A percentile compares a stretch with the other conserved stretches of the same genome.
phyloP scores from a whole-genome alignment of 75 land plant species.

The Cupressus sempervirens region DNA sequence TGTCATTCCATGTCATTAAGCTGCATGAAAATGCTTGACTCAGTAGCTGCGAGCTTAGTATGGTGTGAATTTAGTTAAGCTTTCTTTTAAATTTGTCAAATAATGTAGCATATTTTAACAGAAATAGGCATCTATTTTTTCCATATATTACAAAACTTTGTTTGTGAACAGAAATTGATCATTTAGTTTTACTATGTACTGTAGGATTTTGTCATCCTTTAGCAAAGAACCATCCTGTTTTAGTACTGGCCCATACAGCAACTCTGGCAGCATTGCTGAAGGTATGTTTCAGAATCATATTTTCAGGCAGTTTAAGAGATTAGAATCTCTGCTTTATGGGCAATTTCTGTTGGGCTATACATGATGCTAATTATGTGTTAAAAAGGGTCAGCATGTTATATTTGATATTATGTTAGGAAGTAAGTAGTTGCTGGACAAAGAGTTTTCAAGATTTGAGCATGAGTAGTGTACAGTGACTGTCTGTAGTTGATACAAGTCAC shows the following conservation, averaged over 20 bases:
- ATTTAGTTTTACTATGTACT: neutral
- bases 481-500: neutral
- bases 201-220: constrained; percentile 43
- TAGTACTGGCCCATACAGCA: constrained; percentile 25
- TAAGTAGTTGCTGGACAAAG: neutral
- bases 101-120: neutral
- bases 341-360: neutral
- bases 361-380: neutral
- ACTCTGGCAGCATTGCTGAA: constrained; percentile 26
- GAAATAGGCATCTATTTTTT: neutral
- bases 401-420: neutral
- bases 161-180: neutral
- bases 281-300: constrained; percentile 12
- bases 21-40: neutral
- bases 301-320: neutral
- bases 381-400: neutral
- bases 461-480: neutral
- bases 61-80: neutral
- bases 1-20: too few species aligned
- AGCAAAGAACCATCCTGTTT: constrained; percentile 30
- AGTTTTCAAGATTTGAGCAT: neutral
- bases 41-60: neutral
- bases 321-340: neutral
- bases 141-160: neutral
- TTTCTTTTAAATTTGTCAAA: neutral